These are phyloP conservation scores for Astrocystis sublimbata DNA, from an alignment of 495 filamentous ascomycete species.

Conservation along the genomic window DNA sequence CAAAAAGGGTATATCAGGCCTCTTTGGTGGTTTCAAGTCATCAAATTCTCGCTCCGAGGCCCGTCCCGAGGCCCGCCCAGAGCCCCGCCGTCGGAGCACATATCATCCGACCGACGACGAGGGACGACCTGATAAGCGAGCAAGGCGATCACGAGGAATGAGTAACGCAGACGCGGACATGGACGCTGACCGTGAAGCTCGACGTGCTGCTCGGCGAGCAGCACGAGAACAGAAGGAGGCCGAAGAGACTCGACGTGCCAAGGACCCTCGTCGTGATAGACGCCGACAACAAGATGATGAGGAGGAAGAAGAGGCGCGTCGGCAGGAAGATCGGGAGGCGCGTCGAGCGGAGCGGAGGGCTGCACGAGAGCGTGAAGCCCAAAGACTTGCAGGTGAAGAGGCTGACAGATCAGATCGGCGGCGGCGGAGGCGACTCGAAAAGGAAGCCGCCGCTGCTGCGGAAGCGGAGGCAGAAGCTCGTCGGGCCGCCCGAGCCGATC, in stretches of 20 bases:
- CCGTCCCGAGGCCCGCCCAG: constrained; percentile 39
- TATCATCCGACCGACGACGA: constrained; percentile 46
- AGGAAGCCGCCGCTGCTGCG: constrained; percentile 32
- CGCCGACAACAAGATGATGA: constrained; percentile 46
- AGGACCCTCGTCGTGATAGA: constrained; percentile 47
- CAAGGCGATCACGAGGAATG: constrained; percentile 22
- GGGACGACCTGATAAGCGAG: constrained; percentile 26
- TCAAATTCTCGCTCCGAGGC: constrained; percentile 32
- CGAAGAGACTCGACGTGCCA: constrained; percentile 49
- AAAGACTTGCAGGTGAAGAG: constrained; percentile 40
- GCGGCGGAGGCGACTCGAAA: constrained; percentile 43
- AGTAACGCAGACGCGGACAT: constrained; percentile 35
- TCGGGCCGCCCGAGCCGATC: constrained; percentile 43
- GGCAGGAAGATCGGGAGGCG: constrained; percentile 53
- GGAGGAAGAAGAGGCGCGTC: constrained; percentile 48
- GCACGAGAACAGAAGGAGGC: constrained; percentile 47
- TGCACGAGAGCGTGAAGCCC: constrained; percentile 45
- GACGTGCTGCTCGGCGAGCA: constrained; percentile 54
- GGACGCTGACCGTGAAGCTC: constrained; percentile 55
- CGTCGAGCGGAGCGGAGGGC: constrained; percentile 53
- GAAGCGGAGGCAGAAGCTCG: constrained; percentile 46
- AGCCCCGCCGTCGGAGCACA: constrained; percentile 47
- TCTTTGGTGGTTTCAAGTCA: constrained; percentile 45
- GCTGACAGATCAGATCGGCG: constrained; percentile 46
- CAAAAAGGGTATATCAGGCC: constrained; percentile 44